These are phyloP conservation scores for Blastobotrys mokoenaii DNA, from an alignment of 805 yeast species.

Conservation along the genomic window DNA sequence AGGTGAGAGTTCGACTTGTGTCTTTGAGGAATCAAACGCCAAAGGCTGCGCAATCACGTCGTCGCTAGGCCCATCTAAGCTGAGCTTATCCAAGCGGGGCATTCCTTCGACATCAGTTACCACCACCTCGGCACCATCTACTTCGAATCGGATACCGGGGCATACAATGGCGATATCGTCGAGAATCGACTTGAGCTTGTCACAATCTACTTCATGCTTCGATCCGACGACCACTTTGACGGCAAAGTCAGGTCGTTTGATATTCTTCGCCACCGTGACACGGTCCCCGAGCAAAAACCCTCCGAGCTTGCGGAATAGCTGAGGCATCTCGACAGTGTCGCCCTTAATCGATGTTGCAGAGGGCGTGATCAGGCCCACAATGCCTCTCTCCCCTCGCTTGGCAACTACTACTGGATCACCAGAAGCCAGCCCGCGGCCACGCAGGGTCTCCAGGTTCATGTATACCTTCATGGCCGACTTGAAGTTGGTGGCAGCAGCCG, in stretches of 20 bases:
- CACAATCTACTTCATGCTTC: slow-evolving; percentile 16
- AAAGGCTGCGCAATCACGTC: background rate
- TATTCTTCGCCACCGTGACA: slow-evolving; percentile 37
- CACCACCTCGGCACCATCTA: slow-evolving; percentile 38
- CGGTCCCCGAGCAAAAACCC: slow-evolving; percentile 45
- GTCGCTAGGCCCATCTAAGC: slow-evolving; percentile 24
- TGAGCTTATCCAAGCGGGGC: slow-evolving; percentile 34
- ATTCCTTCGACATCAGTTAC: slow-evolving; percentile 42
- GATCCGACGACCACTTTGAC: slow-evolving; percentile 30
- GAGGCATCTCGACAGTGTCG: slow-evolving; percentile 22
- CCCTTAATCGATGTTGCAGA: slow-evolving; percentile 8
- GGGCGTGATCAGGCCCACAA: slow-evolving; percentile 24
- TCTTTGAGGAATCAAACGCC: slow-evolving; percentile 8
- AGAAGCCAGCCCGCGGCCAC: slow-evolving; percentile 21
- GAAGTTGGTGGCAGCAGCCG: slow-evolving; percentile 11
- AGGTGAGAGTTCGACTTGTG: slow-evolving; percentile 7
- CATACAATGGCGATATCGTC: slow-evolving; percentile 30
- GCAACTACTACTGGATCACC: slow-evolving; percentile 20
- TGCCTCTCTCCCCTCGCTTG: slow-evolving; percentile 10
- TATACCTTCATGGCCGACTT: slow-evolving; percentile 19
- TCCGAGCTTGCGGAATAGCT: slow-evolving; percentile 32
- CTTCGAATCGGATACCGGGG: slow-evolving; percentile 31
- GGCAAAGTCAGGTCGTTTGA: slow-evolving; percentile 42
- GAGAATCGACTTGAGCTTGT: slow-evolving; percentile 27
- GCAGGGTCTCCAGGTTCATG: slow-evolving; percentile 18